These are phyloP conservation scores for Glycyrrhiza uralensis DNA, from an alignment of 306 rosid genomes.

Conservation along the genomic window DNA sequence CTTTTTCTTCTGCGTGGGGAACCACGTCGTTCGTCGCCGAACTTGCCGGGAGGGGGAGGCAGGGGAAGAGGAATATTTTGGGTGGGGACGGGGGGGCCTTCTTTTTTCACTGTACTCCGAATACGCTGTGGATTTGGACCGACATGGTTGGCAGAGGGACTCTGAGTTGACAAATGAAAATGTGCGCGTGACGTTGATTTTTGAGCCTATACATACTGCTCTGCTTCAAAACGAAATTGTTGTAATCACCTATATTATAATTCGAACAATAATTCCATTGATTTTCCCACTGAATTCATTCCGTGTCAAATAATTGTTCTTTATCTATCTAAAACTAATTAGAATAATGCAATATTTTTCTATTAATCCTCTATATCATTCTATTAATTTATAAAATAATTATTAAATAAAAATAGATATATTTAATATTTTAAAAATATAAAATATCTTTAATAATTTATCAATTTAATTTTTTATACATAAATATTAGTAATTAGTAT, in stretches of 20 bases:
- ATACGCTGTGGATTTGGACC: constrained; percentile 4
- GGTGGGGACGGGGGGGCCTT: constrained; percentile 28
- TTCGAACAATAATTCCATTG: background rate
- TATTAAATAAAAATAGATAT: too few relatives aligned
- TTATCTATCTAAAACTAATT: background rate
- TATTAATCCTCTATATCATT: too few relatives aligned
- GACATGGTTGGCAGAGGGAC: background rate
- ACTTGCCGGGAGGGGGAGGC: background rate
- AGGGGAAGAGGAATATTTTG: constrained; percentile 24
- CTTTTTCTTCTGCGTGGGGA: background rate
- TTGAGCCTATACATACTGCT: background rate
- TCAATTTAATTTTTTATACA: too few relatives aligned
- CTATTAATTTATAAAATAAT: too few relatives aligned
- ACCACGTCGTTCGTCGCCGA: constrained; percentile 30
- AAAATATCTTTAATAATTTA: too few relatives aligned
- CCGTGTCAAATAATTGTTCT: background rate
- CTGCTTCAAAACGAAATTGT: background rate
- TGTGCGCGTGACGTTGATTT: background rate
- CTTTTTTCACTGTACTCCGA: constrained; percentile 13
- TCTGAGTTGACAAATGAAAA: background rate
- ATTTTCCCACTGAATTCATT: background rate
- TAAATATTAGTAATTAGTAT: too few relatives aligned
- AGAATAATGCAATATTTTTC: too few relatives aligned
- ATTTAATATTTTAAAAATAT: too few relatives aligned
- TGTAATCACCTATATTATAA: background rate